Percentiles rank a stretch among this genome's conserved stretches.
phyloP scores from a whole-genome alignment of 73 alveolate genomes.

The Paramecium pentaurelia region DNA sequence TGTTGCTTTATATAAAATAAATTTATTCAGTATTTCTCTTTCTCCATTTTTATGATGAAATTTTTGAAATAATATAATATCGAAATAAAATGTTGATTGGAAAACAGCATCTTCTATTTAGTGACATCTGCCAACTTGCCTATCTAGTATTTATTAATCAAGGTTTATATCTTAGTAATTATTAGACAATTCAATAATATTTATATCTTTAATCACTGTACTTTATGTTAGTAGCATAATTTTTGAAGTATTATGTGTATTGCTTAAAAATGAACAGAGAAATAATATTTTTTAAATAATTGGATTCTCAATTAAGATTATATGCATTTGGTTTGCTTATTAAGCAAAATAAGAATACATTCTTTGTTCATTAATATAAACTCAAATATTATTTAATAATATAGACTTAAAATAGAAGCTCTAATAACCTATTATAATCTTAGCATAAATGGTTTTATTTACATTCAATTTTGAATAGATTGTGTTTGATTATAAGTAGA shows the following conservation, averaged over 20 bases:
- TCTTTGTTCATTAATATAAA: background rate
- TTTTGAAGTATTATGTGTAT: background rate
- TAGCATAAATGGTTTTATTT: background rate
- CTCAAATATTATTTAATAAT: background rate
- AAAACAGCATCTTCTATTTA: background rate
- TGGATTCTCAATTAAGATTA: background rate
- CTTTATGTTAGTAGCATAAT: background rate
- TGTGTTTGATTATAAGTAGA: background rate
- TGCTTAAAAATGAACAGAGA: background rate
- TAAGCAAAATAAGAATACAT: background rate
- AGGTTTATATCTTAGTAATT: background rate
- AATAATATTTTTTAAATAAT: background rate
- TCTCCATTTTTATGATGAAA: background rate
- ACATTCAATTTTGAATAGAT: background rate
- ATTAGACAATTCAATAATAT: background rate
- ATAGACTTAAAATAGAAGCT: background rate
- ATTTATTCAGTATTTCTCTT: background rate
- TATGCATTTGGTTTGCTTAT: background rate
- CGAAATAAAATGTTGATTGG: background rate
- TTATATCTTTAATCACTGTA: background rate
- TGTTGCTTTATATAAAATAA: background rate
- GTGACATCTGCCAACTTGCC: background rate
- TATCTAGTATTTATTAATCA: background rate
- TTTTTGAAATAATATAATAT: background rate
- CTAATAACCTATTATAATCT: background rate